phyloP scores from a whole-genome alignment of 495 filamentous ascomycete genomes.

The Penicillium psychrofluorescens region DNA sequence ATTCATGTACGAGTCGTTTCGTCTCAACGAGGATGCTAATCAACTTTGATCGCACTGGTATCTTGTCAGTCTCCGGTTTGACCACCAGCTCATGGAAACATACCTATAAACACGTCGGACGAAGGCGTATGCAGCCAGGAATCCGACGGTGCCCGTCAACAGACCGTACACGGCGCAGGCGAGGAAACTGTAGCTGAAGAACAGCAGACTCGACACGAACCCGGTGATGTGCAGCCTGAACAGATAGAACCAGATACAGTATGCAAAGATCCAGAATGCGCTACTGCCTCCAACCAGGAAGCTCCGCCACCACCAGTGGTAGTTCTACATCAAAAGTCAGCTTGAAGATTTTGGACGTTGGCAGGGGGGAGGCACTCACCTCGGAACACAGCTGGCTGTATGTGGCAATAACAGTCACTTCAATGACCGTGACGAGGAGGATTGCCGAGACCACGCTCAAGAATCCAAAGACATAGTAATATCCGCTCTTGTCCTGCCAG shows the following conservation, averaged over 20 bases:
- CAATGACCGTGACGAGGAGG: slow-evolving; percentile 69
- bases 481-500: slow-evolving; percentile 90
- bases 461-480: slow-evolving; percentile 95
- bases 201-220: slow-evolving; percentile 71
- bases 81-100: slow-evolving; percentile 16
- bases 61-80: no score
- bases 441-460: slow-evolving; percentile 69
- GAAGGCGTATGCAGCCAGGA: slow-evolving; percentile 82
- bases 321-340: slow-evolving; percentile 51
- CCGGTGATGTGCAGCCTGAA: slow-evolving; percentile 78
- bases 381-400: slow-evolving; percentile 82
- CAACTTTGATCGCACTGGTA: slow-evolving; percentile 34
- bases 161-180: slow-evolving; percentile 81
- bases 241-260: slow-evolving; percentile 83
- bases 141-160: slow-evolving; percentile 80
- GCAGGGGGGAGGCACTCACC: slow-evolving; percentile 25
- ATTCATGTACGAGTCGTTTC: not conserved
- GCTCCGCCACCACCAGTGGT: slow-evolving; percentile 95
- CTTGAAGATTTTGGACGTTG: not conserved
- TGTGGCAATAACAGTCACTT: slow-evolving; percentile 84
- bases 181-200: slow-evolving; percentile 78
- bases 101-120: slow-evolving; percentile 83
- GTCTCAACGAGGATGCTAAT: slow-evolving; percentile 11
- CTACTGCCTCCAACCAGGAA: slow-evolving; percentile 77
- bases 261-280: slow-evolving; percentile 78